Evolutionary conservation across 2,329 filamentous ascomycete species (phyloP), one percentile per base, ranked within the genome.

Genomic region (Graphiopsis chlorocephala): DNA sequence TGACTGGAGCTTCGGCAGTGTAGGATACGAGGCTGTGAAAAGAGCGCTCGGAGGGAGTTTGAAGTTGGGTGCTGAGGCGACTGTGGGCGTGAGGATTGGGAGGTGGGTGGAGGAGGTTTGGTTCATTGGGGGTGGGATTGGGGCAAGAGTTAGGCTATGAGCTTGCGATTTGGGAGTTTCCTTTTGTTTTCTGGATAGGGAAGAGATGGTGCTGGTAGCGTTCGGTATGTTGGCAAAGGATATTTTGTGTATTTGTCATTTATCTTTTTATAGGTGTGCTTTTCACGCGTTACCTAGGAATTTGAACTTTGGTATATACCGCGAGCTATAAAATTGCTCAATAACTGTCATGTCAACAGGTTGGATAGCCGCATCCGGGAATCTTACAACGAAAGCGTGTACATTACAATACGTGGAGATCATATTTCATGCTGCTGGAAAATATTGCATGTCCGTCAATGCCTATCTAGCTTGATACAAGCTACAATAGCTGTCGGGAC

Each of bases 21-120:
- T 96, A 12, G 95, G 94, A 2, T 96, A 94, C 71, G 92, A 92
- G 47, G 91, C 91, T 61, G 82, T 98, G 15, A 86, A 83, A 71
- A 87, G 88, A 70, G 94, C 94, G 12, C 77, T 98, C 0, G 94
- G 94, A 0, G 93, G 94, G 0, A 84, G 82, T 26, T 77, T 98
- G 69, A 90, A 90, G 77, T 78, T 98, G 66, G 90, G 93, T 77
- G 92, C 93, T 1, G 82, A 84, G 70, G 95, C 93, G 1, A 82
- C 88, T 48, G 90, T 97, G 1, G 88, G 87, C 0, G 81, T 98
- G 6, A 84, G 86, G 70, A 79, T 98, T 64, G 92, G 90, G 10
- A 80, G 85, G 71, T 98, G 92, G 88, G 71, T 96, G 91, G 88
- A 84, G 82, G 82, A 79, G 26, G 77, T 98, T 15, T 87, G 88